Percentiles rank a stretch among this genome's conserved stretches.
phyloP scores from a whole-genome alignment of 1,139 yeast species.

The Kodamaea ohmeri region DNA sequence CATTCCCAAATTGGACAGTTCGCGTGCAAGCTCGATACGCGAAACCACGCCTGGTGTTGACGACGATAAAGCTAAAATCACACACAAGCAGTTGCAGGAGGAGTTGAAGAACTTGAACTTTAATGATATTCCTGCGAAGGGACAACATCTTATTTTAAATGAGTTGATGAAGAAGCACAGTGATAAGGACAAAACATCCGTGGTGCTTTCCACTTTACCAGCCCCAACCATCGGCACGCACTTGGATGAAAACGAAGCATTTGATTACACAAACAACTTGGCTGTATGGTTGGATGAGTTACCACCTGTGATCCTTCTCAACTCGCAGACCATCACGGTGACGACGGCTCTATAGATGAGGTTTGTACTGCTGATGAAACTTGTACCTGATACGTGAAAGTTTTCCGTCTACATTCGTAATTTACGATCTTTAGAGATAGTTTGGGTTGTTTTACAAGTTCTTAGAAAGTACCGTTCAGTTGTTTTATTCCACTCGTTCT shows the following conservation, averaged over 20 bases:
- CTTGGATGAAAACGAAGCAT: conserved; percentile 60
- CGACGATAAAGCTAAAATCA: conserved; percentile 18
- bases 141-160: conserved; percentile 85
- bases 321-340: conserved; percentile 92
- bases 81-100: conserved; percentile 37
- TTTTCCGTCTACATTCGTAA: no score
- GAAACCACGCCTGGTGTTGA: conserved; percentile 1
- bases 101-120: conserved; percentile 53
- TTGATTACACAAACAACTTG: conserved; percentile 72
- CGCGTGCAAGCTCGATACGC: background rate
- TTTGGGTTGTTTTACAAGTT: no score
- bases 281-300: conserved; percentile 78
- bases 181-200: conserved; percentile 57
- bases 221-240: conserved; percentile 85
- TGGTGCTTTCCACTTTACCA: conserved; percentile 86
- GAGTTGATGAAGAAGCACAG: conserved; percentile 70
- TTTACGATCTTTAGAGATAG: no score
- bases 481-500: no score
- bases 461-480: no score
- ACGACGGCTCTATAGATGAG: conserved; percentile 83
- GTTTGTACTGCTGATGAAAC: no score
- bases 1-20: conserved; percentile 7
- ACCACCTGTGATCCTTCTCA: conserved; percentile 78
- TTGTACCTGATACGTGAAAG: no score
- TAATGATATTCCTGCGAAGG: conserved; percentile 84